Base-by-base conservation (phyloP, 768 basidiomycete species). In the Leccinellum rugosiceps region DNA sequence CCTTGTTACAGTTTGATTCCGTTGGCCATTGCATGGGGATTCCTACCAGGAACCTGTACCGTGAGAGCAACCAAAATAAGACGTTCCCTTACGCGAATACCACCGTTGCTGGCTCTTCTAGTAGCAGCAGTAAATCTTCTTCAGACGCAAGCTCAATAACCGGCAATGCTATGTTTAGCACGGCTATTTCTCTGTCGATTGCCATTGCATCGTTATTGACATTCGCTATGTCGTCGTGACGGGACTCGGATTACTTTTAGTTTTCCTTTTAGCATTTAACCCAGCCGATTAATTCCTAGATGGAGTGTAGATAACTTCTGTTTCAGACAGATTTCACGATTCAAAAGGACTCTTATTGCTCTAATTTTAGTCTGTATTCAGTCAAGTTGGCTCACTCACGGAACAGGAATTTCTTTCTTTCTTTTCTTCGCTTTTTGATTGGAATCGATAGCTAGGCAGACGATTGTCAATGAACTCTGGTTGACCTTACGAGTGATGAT, bases 11-110 rank as follows among this genome's bases (percentile, higher is more conserved):
- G 84, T 77, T 90, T 58, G 78, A 87, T 74, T 78, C 91, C 41
- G 89, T 98, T 68, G 89, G 92, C 28, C 64, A 83, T 57, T 98
- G 96, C 80, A 78, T 81, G 56, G 80, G 79, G 51, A 80, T 85
- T 63, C 80, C 84, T 6, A 65, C 80, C 21, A 73, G 76, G 31
- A 82, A 96, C 68, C 76, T 94, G 43, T 98, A 97, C 76, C 76
- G 86, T 48, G 95, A 98, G 77, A 90, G 87, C 26, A 92, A 84
- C 62, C 76, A 76, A 57, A 94, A 95, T 72, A 66, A 64, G 21
- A 75, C 85, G 0, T 90, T 89, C 81, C 86, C 85, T 19, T 80
- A 76, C 58, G 47, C 71, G 46, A 78, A 81, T 58, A 71, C 74
- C 50, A 72, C 71, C 1, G 7, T 31, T 17, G 48, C 35, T 17